A percentile compares a stretch with the other conserved stretches of the same genome.
phyloP scores from a whole-genome alignment of 2,329 filamentous ascomycete genomes.

The Paramyrothecium roridum region DNA sequence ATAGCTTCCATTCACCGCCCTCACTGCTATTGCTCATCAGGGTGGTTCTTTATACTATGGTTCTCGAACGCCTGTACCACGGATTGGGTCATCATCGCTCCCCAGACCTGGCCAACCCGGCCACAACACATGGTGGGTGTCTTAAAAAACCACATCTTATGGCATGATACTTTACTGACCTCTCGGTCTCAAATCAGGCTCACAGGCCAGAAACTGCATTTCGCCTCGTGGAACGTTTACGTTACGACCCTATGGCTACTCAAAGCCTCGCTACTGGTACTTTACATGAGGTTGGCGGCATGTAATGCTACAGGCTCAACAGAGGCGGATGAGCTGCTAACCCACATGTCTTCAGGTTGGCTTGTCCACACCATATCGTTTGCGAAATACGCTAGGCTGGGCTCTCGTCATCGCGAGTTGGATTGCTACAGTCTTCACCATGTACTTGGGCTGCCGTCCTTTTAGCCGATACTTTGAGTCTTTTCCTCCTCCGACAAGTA shows the following conservation, averaged over 20 bases:
- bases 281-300: conserved; percentile 1
- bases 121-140: background rate
- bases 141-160: no score
- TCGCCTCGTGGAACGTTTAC: background rate
- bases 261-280: background rate
- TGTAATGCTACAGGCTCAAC: no score
- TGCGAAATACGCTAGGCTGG: background rate
- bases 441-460: background rate
- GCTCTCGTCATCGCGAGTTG: background rate
- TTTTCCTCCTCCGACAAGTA: background rate
- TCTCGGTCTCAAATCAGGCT: background rate
- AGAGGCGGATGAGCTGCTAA: no score
- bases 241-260: background rate
- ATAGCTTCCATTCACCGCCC: background rate
- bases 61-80: background rate
- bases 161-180: no score
- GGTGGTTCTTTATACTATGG: conserved; percentile 1
- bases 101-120: background rate
- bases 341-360: background rate
- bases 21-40: background rate
- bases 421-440: background rate
- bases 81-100: background rate
- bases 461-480: background rate
- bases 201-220: background rate
- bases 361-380: background rate